Evolutionary conservation across 495 filamentous ascomycete genomes (phyloP).

Genomic region (Cercophora sp.): DNA sequence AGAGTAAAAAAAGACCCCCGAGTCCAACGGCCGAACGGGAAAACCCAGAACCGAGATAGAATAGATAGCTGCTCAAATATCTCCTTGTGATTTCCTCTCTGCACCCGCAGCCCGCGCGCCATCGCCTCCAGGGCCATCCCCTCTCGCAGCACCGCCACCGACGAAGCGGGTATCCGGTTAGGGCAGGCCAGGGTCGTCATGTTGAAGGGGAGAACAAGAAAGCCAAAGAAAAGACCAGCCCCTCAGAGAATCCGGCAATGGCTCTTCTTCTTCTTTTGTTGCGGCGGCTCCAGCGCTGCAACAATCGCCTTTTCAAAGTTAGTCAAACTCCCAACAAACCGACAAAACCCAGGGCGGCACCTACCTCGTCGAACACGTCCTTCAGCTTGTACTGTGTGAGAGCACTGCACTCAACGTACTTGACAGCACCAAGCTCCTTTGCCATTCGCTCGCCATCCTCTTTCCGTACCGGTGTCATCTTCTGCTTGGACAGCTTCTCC

Average conservation of each 20-base stretch:
- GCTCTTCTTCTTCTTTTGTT: slow-evolving; percentile 59
- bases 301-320: slow-evolving; percentile 67
- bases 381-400: slow-evolving; percentile 98
- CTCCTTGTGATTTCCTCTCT: neutral
- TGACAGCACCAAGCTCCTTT: slow-evolving; percentile 90
- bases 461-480: slow-evolving; percentile 85
- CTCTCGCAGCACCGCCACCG: too few species aligned
- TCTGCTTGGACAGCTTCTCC: slow-evolving; percentile 90
- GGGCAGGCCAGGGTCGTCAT: too few species aligned
- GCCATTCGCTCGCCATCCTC: slow-evolving; percentile 96
- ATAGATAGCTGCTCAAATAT: slow-evolving; percentile 9
- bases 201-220: too few species aligned
- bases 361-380: slow-evolving; percentile 98
- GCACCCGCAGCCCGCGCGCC: too few species aligned
- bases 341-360: slow-evolving; percentile 18
- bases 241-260: slow-evolving; percentile 52
- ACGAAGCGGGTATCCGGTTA: too few species aligned
- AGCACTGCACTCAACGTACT: slow-evolving; percentile 98
- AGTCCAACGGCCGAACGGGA: slow-evolving; percentile 6
- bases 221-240: too few species aligned
- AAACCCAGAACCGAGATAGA: slow-evolving; percentile 5
- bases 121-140: too few species aligned
- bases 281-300: slow-evolving; percentile 80
- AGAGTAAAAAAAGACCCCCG: slow-evolving; percentile 2
- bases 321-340: neutral